Conservation (phyloP, 129 eudicot genomes). For the Lonicera japonica region DNA sequence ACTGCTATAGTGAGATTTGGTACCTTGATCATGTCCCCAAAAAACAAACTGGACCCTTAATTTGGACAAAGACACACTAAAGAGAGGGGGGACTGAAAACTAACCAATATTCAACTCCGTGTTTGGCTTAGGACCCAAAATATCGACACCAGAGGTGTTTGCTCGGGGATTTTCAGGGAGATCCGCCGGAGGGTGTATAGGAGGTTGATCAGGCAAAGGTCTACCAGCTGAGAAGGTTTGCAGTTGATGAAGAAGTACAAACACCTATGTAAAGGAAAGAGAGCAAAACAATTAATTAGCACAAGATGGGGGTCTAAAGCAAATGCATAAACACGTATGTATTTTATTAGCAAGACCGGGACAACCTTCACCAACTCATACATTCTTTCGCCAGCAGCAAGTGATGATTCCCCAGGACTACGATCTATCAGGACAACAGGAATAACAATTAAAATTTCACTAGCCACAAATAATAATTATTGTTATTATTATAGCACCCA, state of each 20-base stretch:
- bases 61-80: too few relatives aligned
- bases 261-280: slow-evolving; percentile 39
- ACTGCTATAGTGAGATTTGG: too few relatives aligned
- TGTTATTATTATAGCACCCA: too few relatives aligned
- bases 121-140: slow-evolving; percentile 52
- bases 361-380: slow-evolving; percentile 81
- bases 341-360: background rate
- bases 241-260: slow-evolving; percentile 80
- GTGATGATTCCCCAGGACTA: slow-evolving; percentile 58
- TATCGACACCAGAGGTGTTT: slow-evolving; percentile 54
- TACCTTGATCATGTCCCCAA: background rate
- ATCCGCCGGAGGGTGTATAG: slow-evolving; percentile 40
- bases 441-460: slow-evolving; percentile 2
- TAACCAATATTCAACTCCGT: slow-evolving; percentile 74
- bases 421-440: slow-evolving; percentile 32
- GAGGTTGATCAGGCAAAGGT: slow-evolving; percentile 77
- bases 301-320: background rate
- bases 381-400: slow-evolving; percentile 88
- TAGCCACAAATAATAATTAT: background rate
- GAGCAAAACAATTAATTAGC: background rate
- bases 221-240: slow-evolving; percentile 59
- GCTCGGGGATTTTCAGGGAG: slow-evolving; percentile 69
- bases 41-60: background rate
- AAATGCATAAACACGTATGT: background rate
- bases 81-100: slow-evolving; percentile 14